A percentile compares a stretch with the other conserved stretches of the same genome.
Conservation (phyloP, 306 rosid genomes). For the Luffa aegyptiaca region DNA sequence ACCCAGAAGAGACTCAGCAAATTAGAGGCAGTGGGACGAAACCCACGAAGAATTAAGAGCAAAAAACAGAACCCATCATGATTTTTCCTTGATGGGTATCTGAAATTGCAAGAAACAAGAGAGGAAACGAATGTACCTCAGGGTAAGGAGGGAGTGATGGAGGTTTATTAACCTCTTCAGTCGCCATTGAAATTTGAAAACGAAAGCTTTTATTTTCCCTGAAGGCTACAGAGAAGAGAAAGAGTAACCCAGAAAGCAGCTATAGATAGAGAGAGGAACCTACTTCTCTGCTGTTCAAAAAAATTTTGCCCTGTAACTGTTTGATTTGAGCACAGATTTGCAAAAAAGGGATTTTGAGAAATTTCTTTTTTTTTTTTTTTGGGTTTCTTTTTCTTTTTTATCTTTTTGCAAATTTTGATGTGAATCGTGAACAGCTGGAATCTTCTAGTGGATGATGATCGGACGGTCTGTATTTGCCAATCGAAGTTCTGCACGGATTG, state of each 20-base stretch:
- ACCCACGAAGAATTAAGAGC: neutral
- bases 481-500: slow-evolving; percentile 33
- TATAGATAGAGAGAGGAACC: slow-evolving; percentile 10
- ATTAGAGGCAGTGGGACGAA: neutral
- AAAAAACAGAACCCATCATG: neutral
- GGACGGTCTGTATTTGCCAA: slow-evolving; percentile 6
- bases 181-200: slow-evolving; percentile 42
- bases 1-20: neutral
- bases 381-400: slow-evolving; percentile 7
- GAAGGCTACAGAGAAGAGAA: neutral
- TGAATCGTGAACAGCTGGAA: slow-evolving; percentile 36
- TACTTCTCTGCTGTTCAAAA: slow-evolving; percentile 7
- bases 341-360: slow-evolving; percentile 19
- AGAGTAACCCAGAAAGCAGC: neutral
- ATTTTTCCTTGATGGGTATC: neutral
- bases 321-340: slow-evolving; percentile 25
- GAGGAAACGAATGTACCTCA: slow-evolving; percentile 38
- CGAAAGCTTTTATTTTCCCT: neutral
- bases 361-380: slow-evolving; percentile 3
- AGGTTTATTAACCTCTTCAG: slow-evolving; percentile 39
- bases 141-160: slow-evolving; percentile 68
- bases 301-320: slow-evolving; percentile 11
- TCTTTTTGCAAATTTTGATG: neutral
- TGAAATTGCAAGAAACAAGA: neutral
- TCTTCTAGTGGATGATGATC: slow-evolving; percentile 20